Conservation (phyloP, 2,329 filamentous ascomycete species). For the Aureobasidium sp. region DNA sequence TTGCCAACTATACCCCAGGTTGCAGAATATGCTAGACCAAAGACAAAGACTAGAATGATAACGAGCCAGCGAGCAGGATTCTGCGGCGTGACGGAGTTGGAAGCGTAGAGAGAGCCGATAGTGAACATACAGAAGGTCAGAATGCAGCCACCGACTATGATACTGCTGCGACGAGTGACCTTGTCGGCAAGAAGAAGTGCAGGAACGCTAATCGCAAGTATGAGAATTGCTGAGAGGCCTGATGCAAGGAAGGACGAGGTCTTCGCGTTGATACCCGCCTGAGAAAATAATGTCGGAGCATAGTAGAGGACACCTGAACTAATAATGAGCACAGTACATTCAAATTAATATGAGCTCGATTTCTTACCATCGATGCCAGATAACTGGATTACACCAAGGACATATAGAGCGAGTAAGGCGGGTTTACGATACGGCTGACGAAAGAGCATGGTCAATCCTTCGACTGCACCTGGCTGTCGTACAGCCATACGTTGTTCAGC, state of each 20-base stretch:
- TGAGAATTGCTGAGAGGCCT: conserved; percentile 50
- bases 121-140: conserved; percentile 47
- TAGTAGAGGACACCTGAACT: conserved; percentile 40
- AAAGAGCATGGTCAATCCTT: conserved; percentile 24
- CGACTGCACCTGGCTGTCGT: conserved; percentile 13
- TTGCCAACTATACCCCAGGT: conserved; percentile 51
- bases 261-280: conserved; percentile 46
- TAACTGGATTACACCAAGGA: conserved; percentile 54
- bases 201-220: conserved; percentile 48
- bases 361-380: conserved; percentile 52
- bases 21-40: conserved; percentile 39
- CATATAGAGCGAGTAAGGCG: conserved; percentile 48
- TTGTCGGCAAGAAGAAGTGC: conserved; percentile 48
- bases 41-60: conserved; percentile 43
- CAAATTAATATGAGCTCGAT: too few species aligned
- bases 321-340: too few species aligned
- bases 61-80: conserved; percentile 40
- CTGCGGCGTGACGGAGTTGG: conserved; percentile 13
- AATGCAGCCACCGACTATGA: conserved; percentile 47
- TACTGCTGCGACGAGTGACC: conserved; percentile 49
- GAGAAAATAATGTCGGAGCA: conserved; percentile 50
- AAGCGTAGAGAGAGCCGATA: conserved; percentile 48
- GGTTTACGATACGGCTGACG: conserved; percentile 31
- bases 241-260: conserved; percentile 52
- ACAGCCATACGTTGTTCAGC: conserved; percentile 17